phyloP scores from a whole-genome alignment of 108 stramenopile genomes.

The Skeletonema menzelii region DNA sequence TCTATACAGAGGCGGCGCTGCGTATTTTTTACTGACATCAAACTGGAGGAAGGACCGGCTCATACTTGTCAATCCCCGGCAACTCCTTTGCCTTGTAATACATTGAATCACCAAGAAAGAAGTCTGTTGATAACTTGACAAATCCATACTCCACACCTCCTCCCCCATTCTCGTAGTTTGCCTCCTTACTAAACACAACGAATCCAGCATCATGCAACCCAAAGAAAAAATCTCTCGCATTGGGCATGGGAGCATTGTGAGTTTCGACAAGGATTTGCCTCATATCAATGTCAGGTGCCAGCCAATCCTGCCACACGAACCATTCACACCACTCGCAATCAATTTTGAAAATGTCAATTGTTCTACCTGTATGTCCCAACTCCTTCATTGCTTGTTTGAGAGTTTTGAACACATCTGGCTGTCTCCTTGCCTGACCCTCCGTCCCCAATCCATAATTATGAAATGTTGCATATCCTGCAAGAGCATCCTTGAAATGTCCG shows the following conservation, averaged over 20 bases:
- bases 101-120: slow-evolving; percentile 35
- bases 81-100: slow-evolving; percentile 21
- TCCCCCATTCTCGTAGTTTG: slow-evolving; percentile 41
- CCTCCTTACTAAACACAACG: slow-evolving; percentile 49
- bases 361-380: slow-evolving; percentile 55
- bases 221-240: slow-evolving; percentile 45
- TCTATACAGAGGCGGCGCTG: too few species aligned
- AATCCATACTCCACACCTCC: slow-evolving; percentile 57
- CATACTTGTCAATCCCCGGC: slow-evolving; percentile 3
- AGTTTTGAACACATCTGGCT: slow-evolving; percentile 28
- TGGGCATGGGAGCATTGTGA: slow-evolving; percentile 44
- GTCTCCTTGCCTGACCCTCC: not conserved
- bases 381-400: slow-evolving; percentile 44
- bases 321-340: slow-evolving; percentile 54
- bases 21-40: too few species aligned
- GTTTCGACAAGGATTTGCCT: slow-evolving; percentile 46
- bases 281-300: slow-evolving; percentile 24
- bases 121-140: slow-evolving; percentile 38
- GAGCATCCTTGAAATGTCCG: slow-evolving; percentile 32
- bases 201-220: slow-evolving; percentile 44
- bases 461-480: slow-evolving; percentile 24
- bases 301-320: slow-evolving; percentile 37
- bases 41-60: too few species aligned
- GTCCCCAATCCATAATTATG: slow-evolving; percentile 42
- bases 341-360: slow-evolving; percentile 66